Base-by-base conservation (phyloP, 1,284 basidiomycete genomes). In the Marasmius tenuissimus region DNA sequence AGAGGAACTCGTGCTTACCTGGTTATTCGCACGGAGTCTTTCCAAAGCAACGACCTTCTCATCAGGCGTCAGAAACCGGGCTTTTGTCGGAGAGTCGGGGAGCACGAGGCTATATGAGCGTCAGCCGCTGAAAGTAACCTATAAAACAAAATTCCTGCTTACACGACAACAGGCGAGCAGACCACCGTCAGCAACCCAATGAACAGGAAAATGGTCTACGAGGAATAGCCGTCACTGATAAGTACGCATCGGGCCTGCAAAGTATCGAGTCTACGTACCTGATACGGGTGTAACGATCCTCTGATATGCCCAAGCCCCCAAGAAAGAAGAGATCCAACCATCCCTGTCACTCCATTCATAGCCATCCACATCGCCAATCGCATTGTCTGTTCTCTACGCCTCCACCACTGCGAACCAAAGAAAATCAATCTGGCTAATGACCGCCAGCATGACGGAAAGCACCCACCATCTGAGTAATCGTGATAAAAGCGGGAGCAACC, bases 201-300 rank as follows among this genome's bases (percentile, higher is more conserved):
- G 71, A 83, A 82, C 39, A 83, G 68, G 69, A 82, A 84, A 60
- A 83, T 82, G 16, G 73, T 76, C 73, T 81, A 68, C 34, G 47
- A 35, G 20, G 33, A 51, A 35, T 51, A 35, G n/a, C 22, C 37
- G 54, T 57, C 9, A 57, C 37, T 57, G 57, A 12, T 12, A 6
- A 42, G 35, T 45, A 7, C 33, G 37, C 51, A 34, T 49, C 38
- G 5, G 34, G 40, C 11, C 8, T 10, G 27, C n/a, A n/a, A 45
- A 14, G 14, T 8, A 54, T 18, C 10, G 62, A 57, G 10, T 27
- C 8, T 9, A 22, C 62, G 6, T 18, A 75, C 77, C 67, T 79
- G 78, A 61, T 78, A 80, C 11, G 76, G 72, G 18, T 68, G 67
- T 14, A 78, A 63, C 5, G 66, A 63, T 14, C 76, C 77, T 20